Evolutionary conservation across 768 basidiomycete genomes (phyloP).

Genomic region (Megacollybia marginata): DNA sequence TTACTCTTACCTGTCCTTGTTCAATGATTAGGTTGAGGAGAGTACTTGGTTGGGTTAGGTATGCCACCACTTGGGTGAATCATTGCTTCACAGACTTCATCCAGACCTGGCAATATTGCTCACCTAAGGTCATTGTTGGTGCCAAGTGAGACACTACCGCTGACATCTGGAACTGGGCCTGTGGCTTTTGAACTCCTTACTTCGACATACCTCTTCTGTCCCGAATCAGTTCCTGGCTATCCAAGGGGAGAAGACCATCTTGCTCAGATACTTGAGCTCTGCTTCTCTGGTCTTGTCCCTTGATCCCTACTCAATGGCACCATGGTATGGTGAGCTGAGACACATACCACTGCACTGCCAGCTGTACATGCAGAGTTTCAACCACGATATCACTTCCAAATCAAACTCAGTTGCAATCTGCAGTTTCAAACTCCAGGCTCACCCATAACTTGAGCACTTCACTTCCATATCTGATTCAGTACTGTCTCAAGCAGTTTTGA

Average conservation of each 20-base stretch:
- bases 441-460: neutral
- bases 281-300: too few species aligned
- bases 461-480: neutral
- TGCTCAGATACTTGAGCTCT: too few species aligned
- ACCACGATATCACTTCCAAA: neutral
- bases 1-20: too few species aligned
- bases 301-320: too few species aligned
- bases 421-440: neutral
- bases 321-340: too few species aligned
- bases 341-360: too few species aligned
- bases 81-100: constrained; percentile 99
- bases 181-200: constrained; percentile 15
- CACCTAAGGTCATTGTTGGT: constrained; percentile 95
- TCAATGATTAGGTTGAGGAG: too few species aligned
- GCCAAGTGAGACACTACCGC: constrained; percentile 94
- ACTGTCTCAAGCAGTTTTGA: neutral
- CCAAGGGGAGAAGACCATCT: too few species aligned
- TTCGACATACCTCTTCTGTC: too few species aligned
- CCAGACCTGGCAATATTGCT: constrained; percentile 94
- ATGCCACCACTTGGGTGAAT: constrained; percentile 84
- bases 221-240: too few species aligned
- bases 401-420: neutral
- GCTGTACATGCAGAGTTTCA: too few species aligned
- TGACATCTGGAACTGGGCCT: constrained; percentile 95
- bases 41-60: too few species aligned